Evolutionary conservation across 208 protist species (phyloP), one percentile per base, ranked within the genome.

Genomic region (Leishmania major): DNA sequence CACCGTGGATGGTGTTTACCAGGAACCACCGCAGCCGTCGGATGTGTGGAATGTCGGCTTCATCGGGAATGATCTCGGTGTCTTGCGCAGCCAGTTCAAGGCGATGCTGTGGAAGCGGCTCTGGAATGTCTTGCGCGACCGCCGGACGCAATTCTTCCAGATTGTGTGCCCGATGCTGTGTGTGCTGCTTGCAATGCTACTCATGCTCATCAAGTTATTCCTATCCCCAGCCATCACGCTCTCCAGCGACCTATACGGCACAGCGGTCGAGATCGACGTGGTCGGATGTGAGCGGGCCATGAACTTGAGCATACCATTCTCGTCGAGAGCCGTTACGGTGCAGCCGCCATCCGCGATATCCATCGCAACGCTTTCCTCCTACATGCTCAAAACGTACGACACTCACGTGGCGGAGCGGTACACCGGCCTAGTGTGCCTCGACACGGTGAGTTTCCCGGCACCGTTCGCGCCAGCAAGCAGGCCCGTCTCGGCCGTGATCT

Each of bases 151-250:
- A 78, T 93, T 87, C 66, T 88, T 97, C 66, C 94, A 97, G 78
- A 85, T 97, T 69, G 62, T 93, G 8, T 93, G 90, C 83, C 94
- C 92, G 7, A 88, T 95, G 25, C 49, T 90, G 62, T 91, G 87
- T 81, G 78, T 95, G 53, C 64, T 95, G 49, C 78, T 97, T n/a
- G 93, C 92, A 13, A 91, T 95, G 88, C 79, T 97, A 51, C 84
- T 95, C 3, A 92, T 83, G 76, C 87, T 90, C 22, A 78, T 96
- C 51, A 87, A 88, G 75, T 83, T 93, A 57, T 83, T 81, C 11
- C 45, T 75, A 70, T 78, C 70, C 31, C 84, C 85, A 17, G 49
- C 84, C 17, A 81, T 95, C 45, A 53, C 60, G 22, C 79, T 97
- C 35, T 81, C 83, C 37, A 85, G 83, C 17, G 62, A 85, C 49